Percentiles rank a stretch among this genome's conserved stretches.
Conservation (phyloP, 441 rosid species). For the Arabidopsis lyrata region DNA sequence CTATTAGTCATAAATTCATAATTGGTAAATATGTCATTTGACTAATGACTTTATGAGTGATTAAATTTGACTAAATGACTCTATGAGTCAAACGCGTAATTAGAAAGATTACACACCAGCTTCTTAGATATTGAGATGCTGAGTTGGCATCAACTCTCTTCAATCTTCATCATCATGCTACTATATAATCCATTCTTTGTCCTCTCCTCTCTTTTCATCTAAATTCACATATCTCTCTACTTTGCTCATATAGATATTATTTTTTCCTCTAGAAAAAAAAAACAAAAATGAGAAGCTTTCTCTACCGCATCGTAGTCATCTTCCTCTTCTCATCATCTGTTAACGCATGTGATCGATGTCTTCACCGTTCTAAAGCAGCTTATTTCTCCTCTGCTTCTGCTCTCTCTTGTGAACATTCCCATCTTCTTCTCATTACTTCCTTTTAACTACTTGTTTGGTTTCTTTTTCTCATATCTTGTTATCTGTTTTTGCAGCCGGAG, state of each 20-base stretch:
- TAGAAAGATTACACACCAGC: too few species aligned
- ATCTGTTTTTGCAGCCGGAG: conserved; percentile 64
- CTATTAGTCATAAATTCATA: background rate
- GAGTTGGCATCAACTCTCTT: too few species aligned
- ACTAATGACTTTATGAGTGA: background rate
- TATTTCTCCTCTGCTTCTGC: conserved; percentile 70
- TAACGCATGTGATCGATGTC: conserved; percentile 80
- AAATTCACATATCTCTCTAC: background rate
- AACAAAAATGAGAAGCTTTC: conserved; percentile 3
- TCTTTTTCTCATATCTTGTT: conserved; percentile 28
- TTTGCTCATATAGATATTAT: background rate
- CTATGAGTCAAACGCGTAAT: background rate
- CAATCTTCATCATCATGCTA: background rate
- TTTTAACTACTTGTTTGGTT: background rate
- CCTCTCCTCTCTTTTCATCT: background rate
- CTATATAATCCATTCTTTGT: conserved; percentile 7
- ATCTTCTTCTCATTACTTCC: background rate
- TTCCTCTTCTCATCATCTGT: conserved; percentile 51
- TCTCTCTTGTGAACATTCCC: conserved; percentile 58
- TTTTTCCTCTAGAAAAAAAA: background rate
- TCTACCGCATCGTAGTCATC: conserved; percentile 48
- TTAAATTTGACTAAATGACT: background rate
- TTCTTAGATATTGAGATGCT: too few species aligned
- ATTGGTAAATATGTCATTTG: background rate
- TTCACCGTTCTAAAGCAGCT: conserved; percentile 71